phyloP scores from a whole-genome alignment of 495 filamentous ascomycete genomes.

The Aspergillus homomorphus region DNA sequence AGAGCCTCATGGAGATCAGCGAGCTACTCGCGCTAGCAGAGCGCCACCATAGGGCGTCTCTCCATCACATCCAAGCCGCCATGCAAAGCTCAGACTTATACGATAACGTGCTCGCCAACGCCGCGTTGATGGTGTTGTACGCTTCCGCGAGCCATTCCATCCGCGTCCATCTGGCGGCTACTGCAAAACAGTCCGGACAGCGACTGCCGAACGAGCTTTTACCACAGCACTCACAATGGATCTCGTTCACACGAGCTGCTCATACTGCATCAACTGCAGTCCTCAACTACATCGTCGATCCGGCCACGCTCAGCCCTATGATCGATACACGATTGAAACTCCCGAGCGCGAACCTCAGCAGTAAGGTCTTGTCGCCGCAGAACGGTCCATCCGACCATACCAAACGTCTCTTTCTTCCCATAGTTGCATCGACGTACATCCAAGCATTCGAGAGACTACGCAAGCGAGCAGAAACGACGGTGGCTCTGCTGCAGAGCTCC shows the following conservation, averaged over 20 bases:
- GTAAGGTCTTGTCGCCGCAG: constrained; percentile 13
- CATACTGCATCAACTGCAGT: constrained; percentile 37
- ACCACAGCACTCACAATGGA: constrained; percentile 41
- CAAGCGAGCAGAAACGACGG: constrained; percentile 14
- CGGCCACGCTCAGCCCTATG: not conserved
- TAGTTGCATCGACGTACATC: constrained; percentile 19
- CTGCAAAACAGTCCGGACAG: constrained; percentile 18
- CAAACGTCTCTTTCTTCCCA: constrained; percentile 22
- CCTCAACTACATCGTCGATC: constrained; percentile 21
- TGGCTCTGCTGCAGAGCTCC: constrained; percentile 2
- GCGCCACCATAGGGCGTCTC: constrained; percentile 32
- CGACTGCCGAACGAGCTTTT: constrained; percentile 19
- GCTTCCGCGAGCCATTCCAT: constrained; percentile 37
- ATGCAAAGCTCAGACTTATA: constrained; percentile 28
- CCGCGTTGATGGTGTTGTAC: constrained; percentile 46
- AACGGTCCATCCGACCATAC: constrained; percentile 22
- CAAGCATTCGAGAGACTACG: constrained; percentile 19
- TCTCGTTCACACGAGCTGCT: constrained; percentile 37
- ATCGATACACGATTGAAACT: not conserved
- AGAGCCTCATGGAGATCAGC: constrained; percentile 21
- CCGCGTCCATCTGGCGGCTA: constrained; percentile 35
- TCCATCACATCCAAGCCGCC: constrained; percentile 28
- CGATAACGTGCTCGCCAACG: constrained; percentile 41
- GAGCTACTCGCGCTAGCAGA: constrained; percentile 31
- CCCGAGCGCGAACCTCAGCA: not conserved